phyloP scores from a whole-genome alignment of 2,329 filamentous ascomycete species.

The Periglandula ipomoeae region DNA sequence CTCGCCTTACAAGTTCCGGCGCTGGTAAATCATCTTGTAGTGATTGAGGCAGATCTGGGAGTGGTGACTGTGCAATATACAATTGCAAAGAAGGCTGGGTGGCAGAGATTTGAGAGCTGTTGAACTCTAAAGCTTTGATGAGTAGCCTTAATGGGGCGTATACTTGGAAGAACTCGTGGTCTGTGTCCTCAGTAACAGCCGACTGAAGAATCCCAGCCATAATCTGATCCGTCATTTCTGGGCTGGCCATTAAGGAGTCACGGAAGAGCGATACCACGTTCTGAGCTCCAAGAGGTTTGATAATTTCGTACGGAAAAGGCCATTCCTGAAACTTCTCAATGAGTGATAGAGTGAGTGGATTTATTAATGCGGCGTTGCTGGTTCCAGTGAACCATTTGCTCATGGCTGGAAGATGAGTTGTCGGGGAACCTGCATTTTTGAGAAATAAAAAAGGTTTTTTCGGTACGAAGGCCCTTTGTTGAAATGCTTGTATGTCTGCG shows the following conservation, averaged over 20 bases:
- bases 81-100: slow-evolving; percentile 34
- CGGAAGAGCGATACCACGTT: slow-evolving; percentile 17
- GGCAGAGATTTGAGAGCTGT: slow-evolving; percentile 17
- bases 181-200: slow-evolving; percentile 14
- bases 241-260: slow-evolving; percentile 17
- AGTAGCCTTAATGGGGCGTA: slow-evolving; percentile 57
- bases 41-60: slow-evolving; percentile 55
- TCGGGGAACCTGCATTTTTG: slow-evolving; percentile 29
- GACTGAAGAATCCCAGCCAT: slow-evolving; percentile 22
- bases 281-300: slow-evolving; percentile 15
- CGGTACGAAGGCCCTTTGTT: slow-evolving; percentile 39
- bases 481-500: slow-evolving; percentile 37
- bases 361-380: neutral
- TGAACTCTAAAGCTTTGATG: slow-evolving; percentile 44
- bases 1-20: slow-evolving; percentile 51
- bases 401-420: slow-evolving; percentile 37
- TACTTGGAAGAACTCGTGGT: slow-evolving; percentile 43
- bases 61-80: slow-evolving; percentile 77
- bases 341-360: slow-evolving; percentile 13
- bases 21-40: slow-evolving; percentile 59
- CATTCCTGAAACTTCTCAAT: slow-evolving; percentile 21
- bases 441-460: slow-evolving; percentile 42
- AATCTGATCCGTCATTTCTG: slow-evolving; percentile 19
- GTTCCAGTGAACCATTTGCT: slow-evolving; percentile 47
- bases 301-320: slow-evolving; percentile 31